Evolutionary conservation across 2,329 filamentous ascomycete genomes (phyloP).

Genomic region (Bertia moriformis): DNA sequence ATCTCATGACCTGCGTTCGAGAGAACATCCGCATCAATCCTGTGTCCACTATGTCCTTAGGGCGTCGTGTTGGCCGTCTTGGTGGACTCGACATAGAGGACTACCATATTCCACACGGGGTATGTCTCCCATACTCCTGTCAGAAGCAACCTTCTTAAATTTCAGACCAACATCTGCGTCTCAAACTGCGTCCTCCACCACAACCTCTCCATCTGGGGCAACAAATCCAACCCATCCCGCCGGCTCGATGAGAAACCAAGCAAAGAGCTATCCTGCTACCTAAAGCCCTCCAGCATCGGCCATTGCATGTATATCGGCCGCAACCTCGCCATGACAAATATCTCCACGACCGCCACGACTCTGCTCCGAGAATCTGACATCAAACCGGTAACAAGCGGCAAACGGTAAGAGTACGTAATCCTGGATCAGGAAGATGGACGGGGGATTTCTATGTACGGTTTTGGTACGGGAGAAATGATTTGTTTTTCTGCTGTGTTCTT

Average conservation of each 20-base stretch:
- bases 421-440: no score
- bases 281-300: slow-evolving; percentile 5
- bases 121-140: not conserved
- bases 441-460: no score
- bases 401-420: no score
- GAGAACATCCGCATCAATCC: slow-evolving; percentile 5
- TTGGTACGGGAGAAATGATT: no score
- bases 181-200: not conserved
- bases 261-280: not conserved
- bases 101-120: slow-evolving; percentile 2
- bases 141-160: not conserved
- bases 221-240: not conserved
- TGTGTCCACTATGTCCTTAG: slow-evolving; percentile 1
- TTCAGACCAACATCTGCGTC: not conserved
- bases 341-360: slow-evolving; percentile 5
- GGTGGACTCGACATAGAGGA: slow-evolving; percentile 4
- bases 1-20: slow-evolving; percentile 5
- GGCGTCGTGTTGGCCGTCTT: slow-evolving; percentile 3
- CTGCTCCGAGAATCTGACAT: slow-evolving; percentile 1
- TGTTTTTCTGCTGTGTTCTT: no score
- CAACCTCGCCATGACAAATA: slow-evolving; percentile 6
- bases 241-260: not conserved
- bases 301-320: slow-evolving; percentile 5
- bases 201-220: not conserved
- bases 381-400: no score